Evolutionary conservation across 352 stramenopile genomes (phyloP), one percentile per base, ranked within the genome.

Genomic region (Globisporangium cylindrosporum): DNA sequence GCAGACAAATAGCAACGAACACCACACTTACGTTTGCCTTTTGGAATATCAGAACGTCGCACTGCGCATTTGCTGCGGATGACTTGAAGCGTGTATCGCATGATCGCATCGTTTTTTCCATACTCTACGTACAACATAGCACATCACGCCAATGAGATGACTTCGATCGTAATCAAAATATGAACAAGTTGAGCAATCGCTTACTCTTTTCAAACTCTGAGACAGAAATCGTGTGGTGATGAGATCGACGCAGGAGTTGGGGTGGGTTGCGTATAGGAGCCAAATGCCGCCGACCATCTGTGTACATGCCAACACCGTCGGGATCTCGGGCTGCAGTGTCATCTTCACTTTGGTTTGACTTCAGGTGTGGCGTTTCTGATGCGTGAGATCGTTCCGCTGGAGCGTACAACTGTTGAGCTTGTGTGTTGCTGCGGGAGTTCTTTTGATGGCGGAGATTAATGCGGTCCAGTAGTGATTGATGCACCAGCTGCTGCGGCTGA

Each of bases 11-110:
- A 4, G 7, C 5, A 25, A 20, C 10, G 14, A 38, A 32, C 12
- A 41, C 10, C 3, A 14, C n/a, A 67, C 65, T 73, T 63, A 79
- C 76, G 61, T 58, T 83, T 81, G 9, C 66, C 68, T 27, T 72
- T 70, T 5, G 68, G 70, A 22, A 90, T 84, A 0, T 86, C 78
- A 0, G 64, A 54, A 20, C 76, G 66, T 10, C 64, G 68, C 20
- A 84, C 78, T 3, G 61, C 34, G 3, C 62, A 66, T 5, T 72
- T 57, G 14, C 74, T 59, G n/a, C 63, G 73, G 14, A 86, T 73
- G 18, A 90, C 75, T 3, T 81, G 54, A 1, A 90, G 66, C 20
- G 78, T 62, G 62, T 85, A 90, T 1, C 60, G 73, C 49, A 88
- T 73, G 36, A 90, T 59, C 18, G 65, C 62, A 41, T 90, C 78